These are phyloP conservation scores for Colletotrichum sp. DNA, from an alignment of 2,329 filamentous ascomycete species.

Conservation along the genomic window DNA sequence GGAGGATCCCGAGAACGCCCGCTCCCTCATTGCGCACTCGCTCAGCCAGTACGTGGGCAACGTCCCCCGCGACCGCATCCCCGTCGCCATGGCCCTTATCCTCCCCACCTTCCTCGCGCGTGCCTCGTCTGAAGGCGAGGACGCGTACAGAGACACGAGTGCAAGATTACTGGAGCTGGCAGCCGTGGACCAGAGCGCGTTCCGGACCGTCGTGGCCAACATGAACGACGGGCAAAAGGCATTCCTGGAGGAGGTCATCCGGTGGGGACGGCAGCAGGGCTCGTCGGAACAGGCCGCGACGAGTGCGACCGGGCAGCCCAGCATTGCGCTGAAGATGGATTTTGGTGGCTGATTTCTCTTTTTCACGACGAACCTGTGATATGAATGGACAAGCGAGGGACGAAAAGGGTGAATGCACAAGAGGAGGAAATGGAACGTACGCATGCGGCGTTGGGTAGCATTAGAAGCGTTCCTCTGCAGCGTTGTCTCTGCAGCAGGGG, in stretches of 20 bases:
- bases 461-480: neutral
- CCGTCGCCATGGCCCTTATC: constrained; percentile 75
- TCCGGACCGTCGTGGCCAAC: constrained; percentile 74
- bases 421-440: neutral
- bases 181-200: constrained; percentile 72
- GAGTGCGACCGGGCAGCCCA: constrained; percentile 67
- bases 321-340: constrained; percentile 93
- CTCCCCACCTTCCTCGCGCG: constrained; percentile 78
- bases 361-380: neutral
- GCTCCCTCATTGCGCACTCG: constrained; percentile 73
- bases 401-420: neutral
- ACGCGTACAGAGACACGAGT: constrained; percentile 75
- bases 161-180: constrained; percentile 81
- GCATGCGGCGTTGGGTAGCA: neutral
- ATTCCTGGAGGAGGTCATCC: constrained; percentile 83
- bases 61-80: constrained; percentile 48
- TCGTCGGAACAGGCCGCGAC: constrained; percentile 42
- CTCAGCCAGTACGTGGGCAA: constrained; percentile 73
- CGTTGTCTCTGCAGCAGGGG: neutral
- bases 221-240: constrained; percentile 74
- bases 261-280: constrained; percentile 60
- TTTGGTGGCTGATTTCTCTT: constrained; percentile 61
- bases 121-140: constrained; percentile 67
- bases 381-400: neutral
- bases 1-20: constrained; percentile 80